Base-by-base conservation (phyloP, 2,329 filamentous ascomycete species). In the Beauveria caledonica region DNA sequence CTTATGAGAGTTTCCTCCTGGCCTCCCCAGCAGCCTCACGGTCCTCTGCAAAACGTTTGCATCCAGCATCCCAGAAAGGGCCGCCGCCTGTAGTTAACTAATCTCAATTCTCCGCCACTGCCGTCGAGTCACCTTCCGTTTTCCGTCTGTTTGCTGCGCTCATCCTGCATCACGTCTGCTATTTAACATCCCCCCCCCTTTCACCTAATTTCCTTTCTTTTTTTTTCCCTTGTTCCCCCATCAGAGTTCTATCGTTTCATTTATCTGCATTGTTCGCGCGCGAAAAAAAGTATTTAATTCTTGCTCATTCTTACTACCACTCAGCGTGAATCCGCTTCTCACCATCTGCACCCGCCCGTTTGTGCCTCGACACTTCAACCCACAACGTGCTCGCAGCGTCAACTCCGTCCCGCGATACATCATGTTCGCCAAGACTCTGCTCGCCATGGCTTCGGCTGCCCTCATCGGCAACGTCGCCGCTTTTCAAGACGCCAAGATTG, bases 401-500 rank as follows among this genome's bases (percentile, higher is more conserved):
- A 36, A 36, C 33, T 36, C 33, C 33, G 33, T 36, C 33, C 33
- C 33, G 15, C 46, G 36, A 45, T 48, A 54, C 49, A 7, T 33
- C 27, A 68, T 68, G 66, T 64, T 63, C 42, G 39, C 64, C 54
- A 62, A 64, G 29, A 55, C 65, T 27, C n/a, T 70, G 11, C 27
- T 69, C 36, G 65, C 69, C 59, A 36, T 68, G 45, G 49, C 73
- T 49, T 65, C 70, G 44, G 66, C 68, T 48, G 69, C 68, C 39
- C 63, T 70, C 27, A 58, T 71, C 40, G 66, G 69, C 29, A 67
- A 68, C 39, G 70, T 63, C 29, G 60, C 62, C 58, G 69, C 69
- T 6, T 36, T 8, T 40, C 67, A 71, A 57, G 76, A 84, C 66
- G 85, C 86, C 49, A 71, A 76, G 10, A 69, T 78, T 45, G 77